Evolutionary conservation across 129 eudicot genomes (phyloP).

Genomic region (Chrysanthemum lavandulifolium): DNA sequence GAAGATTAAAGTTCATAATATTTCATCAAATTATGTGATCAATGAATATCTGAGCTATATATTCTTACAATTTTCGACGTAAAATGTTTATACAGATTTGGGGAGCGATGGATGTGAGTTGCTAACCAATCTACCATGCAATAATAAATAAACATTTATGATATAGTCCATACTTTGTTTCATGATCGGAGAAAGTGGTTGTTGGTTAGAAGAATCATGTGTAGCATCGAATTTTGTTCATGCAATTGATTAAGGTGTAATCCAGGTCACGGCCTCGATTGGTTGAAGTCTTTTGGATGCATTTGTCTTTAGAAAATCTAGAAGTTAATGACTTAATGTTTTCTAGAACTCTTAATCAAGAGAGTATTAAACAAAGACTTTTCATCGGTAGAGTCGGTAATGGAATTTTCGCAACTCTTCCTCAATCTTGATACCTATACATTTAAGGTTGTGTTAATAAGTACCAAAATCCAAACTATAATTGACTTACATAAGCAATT

Average conservation of each 20-base stretch:
- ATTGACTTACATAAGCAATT: not conserved
- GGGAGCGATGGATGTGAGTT: slow-evolving; percentile 32
- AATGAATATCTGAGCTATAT: slow-evolving; percentile 26
- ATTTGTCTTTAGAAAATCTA: slow-evolving; percentile 48
- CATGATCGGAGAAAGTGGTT: slow-evolving; percentile 24
- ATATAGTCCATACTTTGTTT: slow-evolving; percentile 38
- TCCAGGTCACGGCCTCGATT: slow-evolving; percentile 45
- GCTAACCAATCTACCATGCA: slow-evolving; percentile 92
- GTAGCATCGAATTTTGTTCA: slow-evolving; percentile 23
- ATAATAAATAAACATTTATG: not conserved
- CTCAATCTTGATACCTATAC: slow-evolving; percentile 68
- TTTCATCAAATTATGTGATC: slow-evolving; percentile 17
- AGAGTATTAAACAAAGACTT: slow-evolving; percentile 36
- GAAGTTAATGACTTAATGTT: slow-evolving; percentile 30
- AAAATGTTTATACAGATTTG: slow-evolving; percentile 36
- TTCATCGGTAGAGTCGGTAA: slow-evolving; percentile 42
- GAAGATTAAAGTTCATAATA: not conserved
- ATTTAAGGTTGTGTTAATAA: not conserved
- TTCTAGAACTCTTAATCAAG: not conserved
- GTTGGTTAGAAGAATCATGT: not conserved
- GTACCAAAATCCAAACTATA: not conserved
- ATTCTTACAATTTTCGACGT: slow-evolving; percentile 19
- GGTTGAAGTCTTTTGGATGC: slow-evolving; percentile 45
- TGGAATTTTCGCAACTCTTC: slow-evolving; percentile 58
- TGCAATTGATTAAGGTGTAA: slow-evolving; percentile 46